These are phyloP conservation scores for Trichophyton rubrum DNA, from an alignment of 2,329 filamentous ascomycete genomes.

Conservation along the genomic window DNA sequence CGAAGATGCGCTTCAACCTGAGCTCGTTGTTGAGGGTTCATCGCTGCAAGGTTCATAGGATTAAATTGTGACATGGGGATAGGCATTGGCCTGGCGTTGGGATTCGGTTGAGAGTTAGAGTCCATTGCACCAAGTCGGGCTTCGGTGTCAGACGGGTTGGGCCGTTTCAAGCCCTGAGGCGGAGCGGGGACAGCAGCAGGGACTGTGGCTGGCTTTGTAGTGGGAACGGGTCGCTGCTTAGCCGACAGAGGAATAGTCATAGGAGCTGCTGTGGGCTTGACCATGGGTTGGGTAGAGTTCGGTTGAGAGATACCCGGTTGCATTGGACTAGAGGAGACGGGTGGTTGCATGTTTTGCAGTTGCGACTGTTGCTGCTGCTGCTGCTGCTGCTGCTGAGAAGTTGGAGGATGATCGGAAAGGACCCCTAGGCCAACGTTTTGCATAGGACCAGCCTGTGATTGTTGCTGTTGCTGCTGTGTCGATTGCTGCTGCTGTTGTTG, in stretches of 20 bases:
- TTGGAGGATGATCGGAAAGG: not conserved
- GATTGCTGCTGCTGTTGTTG: slow-evolving; percentile 13
- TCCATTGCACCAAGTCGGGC: slow-evolving; percentile 24
- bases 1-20: slow-evolving; percentile 27
- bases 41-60: slow-evolving; percentile 23
- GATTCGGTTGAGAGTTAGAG: slow-evolving; percentile 15
- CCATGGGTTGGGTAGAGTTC: not conserved
- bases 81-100: slow-evolving; percentile 14
- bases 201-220: slow-evolving; percentile 19
- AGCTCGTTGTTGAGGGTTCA: slow-evolving; percentile 32
- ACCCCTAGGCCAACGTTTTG: not conserved
- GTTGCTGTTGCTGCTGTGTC: slow-evolving; percentile 14
- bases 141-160: slow-evolving; percentile 37
- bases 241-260: not conserved
- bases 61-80: slow-evolving; percentile 18
- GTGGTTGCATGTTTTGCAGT: not conserved
- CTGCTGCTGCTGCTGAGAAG: not conserved
- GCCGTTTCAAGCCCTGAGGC: slow-evolving; percentile 31
- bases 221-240: slow-evolving; percentile 20
- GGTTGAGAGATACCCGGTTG: not conserved
- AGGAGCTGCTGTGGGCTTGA: not conserved
- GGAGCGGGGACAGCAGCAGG: not conserved
- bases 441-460: slow-evolving; percentile 6
- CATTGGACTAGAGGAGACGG: slow-evolving; percentile 1
- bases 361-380: no score